phyloP scores from a whole-genome alignment of 2,329 filamentous ascomycete genomes.

The Phialophora macrospora region DNA sequence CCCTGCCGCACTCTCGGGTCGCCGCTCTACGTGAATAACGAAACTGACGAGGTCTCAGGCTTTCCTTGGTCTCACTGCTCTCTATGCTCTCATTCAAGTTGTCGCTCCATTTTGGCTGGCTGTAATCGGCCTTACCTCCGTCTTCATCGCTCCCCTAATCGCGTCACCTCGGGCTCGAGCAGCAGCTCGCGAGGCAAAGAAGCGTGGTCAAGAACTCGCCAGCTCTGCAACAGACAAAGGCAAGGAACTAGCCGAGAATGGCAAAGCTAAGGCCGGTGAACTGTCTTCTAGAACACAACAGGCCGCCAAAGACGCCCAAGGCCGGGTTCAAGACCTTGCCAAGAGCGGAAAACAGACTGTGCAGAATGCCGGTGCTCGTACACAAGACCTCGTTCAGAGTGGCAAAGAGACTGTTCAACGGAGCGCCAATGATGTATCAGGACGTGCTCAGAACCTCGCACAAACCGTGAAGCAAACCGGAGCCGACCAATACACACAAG shows the following conservation, averaged over 20 bases:
- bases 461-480: too few species aligned
- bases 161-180: neutral
- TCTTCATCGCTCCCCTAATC: neutral
- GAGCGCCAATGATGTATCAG: neutral
- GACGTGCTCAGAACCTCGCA: too few species aligned
- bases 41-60: neutral
- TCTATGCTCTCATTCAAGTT: neutral
- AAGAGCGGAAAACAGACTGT: neutral
- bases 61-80: neutral
- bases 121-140: neutral
- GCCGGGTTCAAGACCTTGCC: neutral
- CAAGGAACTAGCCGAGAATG: neutral
- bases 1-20: too few species aligned
- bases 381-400: neutral
- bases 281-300: neutral
- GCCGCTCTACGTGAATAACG: neutral
- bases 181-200: neutral
- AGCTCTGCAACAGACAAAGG: neutral
- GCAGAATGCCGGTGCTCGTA: neutral
- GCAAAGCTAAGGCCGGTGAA: neutral
- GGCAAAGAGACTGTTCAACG: neutral
- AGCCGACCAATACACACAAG: neutral
- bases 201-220: neutral
- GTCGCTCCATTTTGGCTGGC: neutral
- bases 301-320: neutral